Evolutionary conservation across 768 basidiomycete species (phyloP).

Genomic region (Cubamyces sp.): DNA sequence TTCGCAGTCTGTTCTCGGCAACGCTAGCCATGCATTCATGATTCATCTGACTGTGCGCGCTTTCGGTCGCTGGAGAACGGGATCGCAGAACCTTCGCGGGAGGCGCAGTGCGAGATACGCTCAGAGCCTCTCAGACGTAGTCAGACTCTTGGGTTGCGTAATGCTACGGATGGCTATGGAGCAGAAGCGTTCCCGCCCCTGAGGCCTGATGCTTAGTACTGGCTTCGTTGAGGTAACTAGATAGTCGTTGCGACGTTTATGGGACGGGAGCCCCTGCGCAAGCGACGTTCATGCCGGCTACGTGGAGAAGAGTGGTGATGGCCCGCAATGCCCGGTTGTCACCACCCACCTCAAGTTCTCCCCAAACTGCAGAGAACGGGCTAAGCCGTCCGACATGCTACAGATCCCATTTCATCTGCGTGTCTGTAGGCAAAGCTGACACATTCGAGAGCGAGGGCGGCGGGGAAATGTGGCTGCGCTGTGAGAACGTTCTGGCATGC

Average conservation of each 20-base stretch:
- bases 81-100: conserved; percentile 17
- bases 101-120: not conserved
- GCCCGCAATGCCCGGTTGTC: not conserved
- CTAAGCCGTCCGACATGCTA: too few species aligned
- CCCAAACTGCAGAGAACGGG: too few species aligned
- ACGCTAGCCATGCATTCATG: too few species aligned
- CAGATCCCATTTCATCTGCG: too few species aligned
- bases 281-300: not conserved
- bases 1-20: not conserved
- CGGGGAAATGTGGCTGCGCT: conserved; percentile 22
- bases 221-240: not conserved
- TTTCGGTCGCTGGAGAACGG: not conserved
- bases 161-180: not conserved
- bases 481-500: conserved; percentile 5
- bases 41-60: not conserved
- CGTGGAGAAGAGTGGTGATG: not conserved
- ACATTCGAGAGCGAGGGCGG: not conserved
- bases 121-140: not conserved
- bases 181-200: not conserved
- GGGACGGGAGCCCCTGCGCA: not conserved
- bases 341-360: too few species aligned
- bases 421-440: too few species aligned
- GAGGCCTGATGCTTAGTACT: not conserved
- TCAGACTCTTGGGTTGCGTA: not conserved
- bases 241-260: not conserved